A percentile compares a stretch with the other conserved stretches of the same genome.
Conservation (phyloP, 176 grass and related monocot genomes). For the Ensete ventricosum region DNA sequence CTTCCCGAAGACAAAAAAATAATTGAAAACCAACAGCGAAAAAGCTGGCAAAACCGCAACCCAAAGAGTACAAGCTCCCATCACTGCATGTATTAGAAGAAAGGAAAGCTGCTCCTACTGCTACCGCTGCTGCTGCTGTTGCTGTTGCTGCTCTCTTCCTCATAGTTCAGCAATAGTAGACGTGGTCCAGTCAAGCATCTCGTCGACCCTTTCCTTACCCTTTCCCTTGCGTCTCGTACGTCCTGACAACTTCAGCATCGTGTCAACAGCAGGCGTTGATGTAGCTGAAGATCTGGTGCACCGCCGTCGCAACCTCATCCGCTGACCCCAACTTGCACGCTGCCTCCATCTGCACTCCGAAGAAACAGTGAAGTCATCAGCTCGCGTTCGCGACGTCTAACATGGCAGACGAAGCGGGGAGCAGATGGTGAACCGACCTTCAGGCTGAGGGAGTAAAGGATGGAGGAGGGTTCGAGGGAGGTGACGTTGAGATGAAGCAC, state of each 20-base stretch:
- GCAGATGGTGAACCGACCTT: slow-evolving; percentile 31
- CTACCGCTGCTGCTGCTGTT: background rate
- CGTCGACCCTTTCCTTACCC: background rate
- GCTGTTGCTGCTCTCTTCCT: background rate
- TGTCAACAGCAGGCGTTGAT: slow-evolving; percentile 45
- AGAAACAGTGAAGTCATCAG: background rate
- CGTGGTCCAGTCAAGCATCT: background rate
- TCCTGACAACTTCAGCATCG: background rate
- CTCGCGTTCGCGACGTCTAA: background rate
- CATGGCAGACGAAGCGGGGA: too few relatives aligned
- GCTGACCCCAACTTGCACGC: slow-evolving; percentile 76
- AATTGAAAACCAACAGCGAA: background rate
- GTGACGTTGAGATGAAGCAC: slow-evolving; percentile 81
- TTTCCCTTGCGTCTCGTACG: background rate
- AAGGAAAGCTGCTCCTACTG: background rate
- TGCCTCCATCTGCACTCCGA: slow-evolving; percentile 66
- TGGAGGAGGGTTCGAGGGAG: slow-evolving; percentile 35
- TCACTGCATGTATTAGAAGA: background rate
- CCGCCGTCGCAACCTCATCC: slow-evolving; percentile 83
- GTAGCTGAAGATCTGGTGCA: slow-evolving; percentile 90
- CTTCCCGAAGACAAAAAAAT: background rate
- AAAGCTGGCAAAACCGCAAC: slow-evolving; percentile 7
- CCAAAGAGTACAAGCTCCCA: slow-evolving; percentile 3
- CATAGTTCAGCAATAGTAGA: background rate
- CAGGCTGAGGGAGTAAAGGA: slow-evolving; percentile 86